Conservation (phyloP, 805 yeast species). For the Candida suzukii region DNA sequence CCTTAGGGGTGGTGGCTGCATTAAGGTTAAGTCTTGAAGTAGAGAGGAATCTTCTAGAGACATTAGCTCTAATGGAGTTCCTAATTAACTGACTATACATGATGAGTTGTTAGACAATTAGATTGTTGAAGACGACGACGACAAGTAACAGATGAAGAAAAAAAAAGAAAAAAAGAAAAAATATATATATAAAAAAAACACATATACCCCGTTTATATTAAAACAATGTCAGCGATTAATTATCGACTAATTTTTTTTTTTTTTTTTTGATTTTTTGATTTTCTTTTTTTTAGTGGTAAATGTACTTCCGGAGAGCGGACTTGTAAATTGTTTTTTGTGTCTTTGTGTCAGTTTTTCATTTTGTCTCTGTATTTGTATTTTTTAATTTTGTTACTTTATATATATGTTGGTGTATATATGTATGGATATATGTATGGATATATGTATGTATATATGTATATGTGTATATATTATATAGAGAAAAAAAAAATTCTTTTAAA, state of each 20-base stretch:
- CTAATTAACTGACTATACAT: background rate
- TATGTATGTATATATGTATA: no score
- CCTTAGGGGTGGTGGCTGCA: background rate
- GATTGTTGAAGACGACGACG: background rate
- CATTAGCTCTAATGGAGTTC: background rate
- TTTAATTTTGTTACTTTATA: no score
- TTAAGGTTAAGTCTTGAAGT: background rate
- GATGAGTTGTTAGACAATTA: background rate
- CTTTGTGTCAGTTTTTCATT: no score
- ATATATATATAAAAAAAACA: background rate
- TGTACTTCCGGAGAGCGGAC: conserved; percentile 1
- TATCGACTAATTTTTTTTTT: no score
- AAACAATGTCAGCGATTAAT: no score
- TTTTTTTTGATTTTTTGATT: background rate
- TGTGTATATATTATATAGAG: no score
- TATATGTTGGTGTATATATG: no score
- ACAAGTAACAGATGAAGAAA: background rate
- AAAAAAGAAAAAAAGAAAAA: background rate
- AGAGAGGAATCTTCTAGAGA: background rate
- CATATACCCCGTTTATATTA: no score
- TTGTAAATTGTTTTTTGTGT: no score
- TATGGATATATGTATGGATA: no score
- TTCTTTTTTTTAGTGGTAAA: background rate
- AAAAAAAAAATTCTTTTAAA: no score
- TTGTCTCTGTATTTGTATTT: no score